Conservation (phyloP, 2,329 filamentous ascomycete species). For the Cladorrhinum sp. region DNA sequence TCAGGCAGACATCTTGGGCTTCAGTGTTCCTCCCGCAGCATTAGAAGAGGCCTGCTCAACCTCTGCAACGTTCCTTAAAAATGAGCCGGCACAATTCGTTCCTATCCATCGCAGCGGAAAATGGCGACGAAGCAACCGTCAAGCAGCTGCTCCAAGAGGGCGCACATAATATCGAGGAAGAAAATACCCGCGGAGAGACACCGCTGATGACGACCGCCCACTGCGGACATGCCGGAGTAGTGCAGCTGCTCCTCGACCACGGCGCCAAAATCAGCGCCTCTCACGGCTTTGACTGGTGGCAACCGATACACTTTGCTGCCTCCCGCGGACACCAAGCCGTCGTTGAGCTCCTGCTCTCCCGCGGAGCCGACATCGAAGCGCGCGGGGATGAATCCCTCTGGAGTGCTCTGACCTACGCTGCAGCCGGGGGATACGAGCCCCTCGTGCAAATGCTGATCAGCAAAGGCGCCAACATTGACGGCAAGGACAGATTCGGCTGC, state of each 20-base stretch:
- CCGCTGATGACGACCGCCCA: not conserved
- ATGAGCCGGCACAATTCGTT: too few relatives aligned
- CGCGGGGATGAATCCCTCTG: not conserved
- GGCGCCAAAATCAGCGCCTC: not conserved
- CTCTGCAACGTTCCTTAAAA: too few relatives aligned
- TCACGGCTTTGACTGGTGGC: not conserved
- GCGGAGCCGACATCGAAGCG: not conserved
- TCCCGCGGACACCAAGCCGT: not conserved
- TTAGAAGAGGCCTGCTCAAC: too few relatives aligned
- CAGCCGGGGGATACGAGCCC: not conserved
- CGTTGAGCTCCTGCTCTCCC: not conserved
- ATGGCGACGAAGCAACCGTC: not conserved
- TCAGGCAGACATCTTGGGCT: too few relatives aligned
- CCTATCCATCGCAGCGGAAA: not conserved
- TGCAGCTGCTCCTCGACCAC: not conserved
- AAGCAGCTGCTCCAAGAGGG: not conserved
- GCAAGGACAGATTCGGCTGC: not conserved
- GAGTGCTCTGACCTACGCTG: not conserved
- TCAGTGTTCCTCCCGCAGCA: too few relatives aligned
- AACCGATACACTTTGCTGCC: not conserved
- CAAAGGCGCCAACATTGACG: not conserved
- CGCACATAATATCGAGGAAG: not conserved
- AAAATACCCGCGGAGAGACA: not conserved
- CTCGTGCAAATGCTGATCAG: not conserved
- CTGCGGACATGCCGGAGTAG: not conserved